phyloP scores from a whole-genome alignment of 2,329 filamentous ascomycete genomes.

The Pestalotiopsis sp. region DNA sequence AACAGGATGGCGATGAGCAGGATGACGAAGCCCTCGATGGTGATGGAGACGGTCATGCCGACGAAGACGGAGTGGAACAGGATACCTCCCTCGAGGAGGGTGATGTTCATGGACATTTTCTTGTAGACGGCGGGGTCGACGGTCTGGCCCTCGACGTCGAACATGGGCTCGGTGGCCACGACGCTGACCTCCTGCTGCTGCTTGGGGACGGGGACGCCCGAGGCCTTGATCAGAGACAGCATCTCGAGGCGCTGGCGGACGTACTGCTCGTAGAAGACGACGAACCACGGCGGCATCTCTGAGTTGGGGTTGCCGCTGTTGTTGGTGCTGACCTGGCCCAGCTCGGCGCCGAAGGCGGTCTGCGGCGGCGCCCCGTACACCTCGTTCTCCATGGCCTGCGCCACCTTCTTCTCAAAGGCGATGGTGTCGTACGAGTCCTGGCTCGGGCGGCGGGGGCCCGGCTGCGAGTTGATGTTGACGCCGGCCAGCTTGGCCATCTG shows the following conservation, averaged over 20 bases:
- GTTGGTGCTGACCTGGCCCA: slow-evolving; percentile 27
- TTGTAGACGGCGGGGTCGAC: slow-evolving; percentile 51
- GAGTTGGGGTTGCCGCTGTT: slow-evolving; percentile 22
- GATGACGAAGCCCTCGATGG: slow-evolving; percentile 65
- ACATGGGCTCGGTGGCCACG: slow-evolving; percentile 32
- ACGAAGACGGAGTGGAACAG: slow-evolving; percentile 79
- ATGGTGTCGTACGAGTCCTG: slow-evolving; percentile 36
- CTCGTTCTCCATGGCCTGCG: slow-evolving; percentile 39
- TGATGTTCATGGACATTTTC: slow-evolving; percentile 70
- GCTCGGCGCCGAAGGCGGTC: slow-evolving; percentile 24
- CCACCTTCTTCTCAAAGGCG: slow-evolving; percentile 41
- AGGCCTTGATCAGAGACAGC: slow-evolving; percentile 50
- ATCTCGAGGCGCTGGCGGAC: slow-evolving; percentile 61
- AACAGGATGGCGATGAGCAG: slow-evolving; percentile 70
- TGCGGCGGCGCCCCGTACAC: slow-evolving; percentile 22
- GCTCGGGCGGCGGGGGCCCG: slow-evolving; percentile 34
- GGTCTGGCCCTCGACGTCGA: slow-evolving; percentile 44
- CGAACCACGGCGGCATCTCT: slow-evolving; percentile 62
- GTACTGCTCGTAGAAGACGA: slow-evolving; percentile 64
- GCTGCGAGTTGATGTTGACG: slow-evolving; percentile 18
- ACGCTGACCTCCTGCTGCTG: slow-evolving; percentile 24
- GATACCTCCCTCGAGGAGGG: slow-evolving; percentile 75
- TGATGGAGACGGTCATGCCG: slow-evolving; percentile 71
- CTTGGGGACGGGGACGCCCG: slow-evolving; percentile 24
- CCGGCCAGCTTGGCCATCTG: slow-evolving; percentile 14